Percentiles rank a stretch among this genome's conserved stretches.
These are phyloP conservation scores for Trichopus zeylanicus DNA, from an alignment of 116 monocot genomes.

Conservation along the genomic window DNA sequence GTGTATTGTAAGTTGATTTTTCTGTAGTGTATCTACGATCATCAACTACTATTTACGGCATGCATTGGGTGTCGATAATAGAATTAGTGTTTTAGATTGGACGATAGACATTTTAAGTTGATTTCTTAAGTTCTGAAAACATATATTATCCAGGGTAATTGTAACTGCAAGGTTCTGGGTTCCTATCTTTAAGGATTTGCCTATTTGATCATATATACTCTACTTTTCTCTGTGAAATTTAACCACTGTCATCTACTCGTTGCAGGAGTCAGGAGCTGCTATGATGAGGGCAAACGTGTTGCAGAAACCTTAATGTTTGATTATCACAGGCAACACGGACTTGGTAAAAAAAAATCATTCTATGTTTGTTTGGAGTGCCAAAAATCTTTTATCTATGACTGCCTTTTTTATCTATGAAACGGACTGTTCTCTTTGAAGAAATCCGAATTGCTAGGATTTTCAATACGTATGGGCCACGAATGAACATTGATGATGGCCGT, in stretches of 20 bases:
- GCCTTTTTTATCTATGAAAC: not conserved
- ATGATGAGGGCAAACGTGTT: conserved; percentile 95
- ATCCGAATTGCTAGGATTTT: conserved; percentile 95
- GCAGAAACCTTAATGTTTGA: conserved; percentile 92
- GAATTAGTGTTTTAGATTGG: too few species aligned
- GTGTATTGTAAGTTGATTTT: too few species aligned
- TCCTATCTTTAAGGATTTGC: not conserved
- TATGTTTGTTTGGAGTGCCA: too few species aligned
- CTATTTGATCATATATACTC: not conserved
- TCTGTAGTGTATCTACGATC: too few species aligned
- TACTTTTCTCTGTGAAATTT: not conserved
- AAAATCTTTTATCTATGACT: too few species aligned
- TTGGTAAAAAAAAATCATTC: conserved; percentile 31
- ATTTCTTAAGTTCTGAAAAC: too few species aligned
- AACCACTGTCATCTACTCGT: not conserved
- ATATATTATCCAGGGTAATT: too few species aligned
- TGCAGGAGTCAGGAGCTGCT: conserved; percentile 86
- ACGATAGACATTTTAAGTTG: too few species aligned
- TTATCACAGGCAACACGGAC: conserved; percentile 90
- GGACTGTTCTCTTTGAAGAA: conserved; percentile 28
- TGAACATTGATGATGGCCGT: conserved; percentile 97
- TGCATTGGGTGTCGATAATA: too few species aligned
- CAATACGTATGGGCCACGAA: conserved; percentile 90
- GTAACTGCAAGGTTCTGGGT: too few species aligned
- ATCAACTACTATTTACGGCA: too few species aligned